Percentiles rank a stretch among this genome's conserved stretches.
These are phyloP conservation scores for Verticillium longisporum DNA, from an alignment of 2,329 filamentous ascomycete genomes.

Conservation along the genomic window DNA sequence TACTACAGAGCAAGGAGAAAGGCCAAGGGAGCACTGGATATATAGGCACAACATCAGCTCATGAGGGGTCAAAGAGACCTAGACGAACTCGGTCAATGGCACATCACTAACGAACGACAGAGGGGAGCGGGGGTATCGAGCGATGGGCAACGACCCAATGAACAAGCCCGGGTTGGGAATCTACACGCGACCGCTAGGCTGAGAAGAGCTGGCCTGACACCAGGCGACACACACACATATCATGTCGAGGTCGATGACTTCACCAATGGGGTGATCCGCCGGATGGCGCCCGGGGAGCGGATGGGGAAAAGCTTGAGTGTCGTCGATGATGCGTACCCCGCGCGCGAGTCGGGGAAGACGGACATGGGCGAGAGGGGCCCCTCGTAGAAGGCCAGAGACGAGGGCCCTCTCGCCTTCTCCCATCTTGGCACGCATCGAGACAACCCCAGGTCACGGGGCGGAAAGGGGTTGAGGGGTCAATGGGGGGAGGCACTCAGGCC, in stretches of 20 bases:
- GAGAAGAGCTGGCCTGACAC: not conserved
- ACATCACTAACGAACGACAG: not conserved
- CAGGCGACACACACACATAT: not conserved
- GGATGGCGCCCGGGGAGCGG: conserved; percentile 5
- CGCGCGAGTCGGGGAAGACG: not conserved
- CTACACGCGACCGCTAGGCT: not conserved
- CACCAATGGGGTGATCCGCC: conserved; percentile 9
- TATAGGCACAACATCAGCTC: conserved; percentile 4
- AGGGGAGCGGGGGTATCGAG: not conserved
- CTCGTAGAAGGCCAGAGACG: too few species aligned
- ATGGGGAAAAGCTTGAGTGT: conserved; percentile 12
- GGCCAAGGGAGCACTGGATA: not conserved
- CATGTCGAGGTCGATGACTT: conserved; percentile 4
- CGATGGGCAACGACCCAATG: not conserved
- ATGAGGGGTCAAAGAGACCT: not conserved
- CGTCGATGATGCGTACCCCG: not conserved
- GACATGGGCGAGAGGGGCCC: too few species aligned
- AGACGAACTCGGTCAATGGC: not conserved
- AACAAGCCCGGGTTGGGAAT: conserved; percentile 1
- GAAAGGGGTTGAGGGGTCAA: too few species aligned
- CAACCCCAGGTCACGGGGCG: not conserved
- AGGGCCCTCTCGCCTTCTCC: too few species aligned
- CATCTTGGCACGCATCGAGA: too few species aligned
- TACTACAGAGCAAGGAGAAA: too few species aligned
- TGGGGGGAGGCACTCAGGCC: not conserved